These are phyloP conservation scores for Tulasnella sp. DNA, from an alignment of 768 basidiomycete species.

Conservation along the genomic window DNA sequence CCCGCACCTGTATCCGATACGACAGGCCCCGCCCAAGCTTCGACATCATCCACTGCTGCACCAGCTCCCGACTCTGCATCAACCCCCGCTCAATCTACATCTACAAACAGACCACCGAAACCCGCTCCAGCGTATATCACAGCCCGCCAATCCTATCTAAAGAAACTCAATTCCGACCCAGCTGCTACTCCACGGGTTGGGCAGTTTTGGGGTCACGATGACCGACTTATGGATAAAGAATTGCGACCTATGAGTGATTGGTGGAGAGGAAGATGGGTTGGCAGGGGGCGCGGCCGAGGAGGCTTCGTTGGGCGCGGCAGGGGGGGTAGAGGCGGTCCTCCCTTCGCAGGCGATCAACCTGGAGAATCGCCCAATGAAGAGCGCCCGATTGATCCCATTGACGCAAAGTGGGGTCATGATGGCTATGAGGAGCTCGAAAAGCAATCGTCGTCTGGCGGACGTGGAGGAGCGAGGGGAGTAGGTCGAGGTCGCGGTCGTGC, in stretches of 20 bases:
- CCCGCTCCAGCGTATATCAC: slow-evolving; percentile 48
- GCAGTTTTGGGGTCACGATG: slow-evolving; percentile 93
- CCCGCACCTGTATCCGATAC: slow-evolving; percentile 33
- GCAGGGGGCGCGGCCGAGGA: slow-evolving; percentile 54
- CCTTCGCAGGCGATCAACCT: not conserved
- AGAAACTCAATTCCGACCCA: slow-evolving; percentile 76
- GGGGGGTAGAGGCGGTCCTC: slow-evolving; percentile 1
- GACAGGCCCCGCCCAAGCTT: slow-evolving; percentile 32
- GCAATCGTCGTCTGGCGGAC: not conserved
- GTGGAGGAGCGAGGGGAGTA: not conserved
- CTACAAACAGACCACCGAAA: slow-evolving; percentile 23
- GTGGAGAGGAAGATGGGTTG: slow-evolving; percentile 81
- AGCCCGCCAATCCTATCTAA: slow-evolving; percentile 81
- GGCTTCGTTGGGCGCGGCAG: slow-evolving; percentile 13
- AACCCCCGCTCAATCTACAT: not conserved
- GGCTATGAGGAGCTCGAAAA: slow-evolving; percentile 21
- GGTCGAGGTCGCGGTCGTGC: not conserved
- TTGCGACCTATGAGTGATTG: slow-evolving; percentile 76
- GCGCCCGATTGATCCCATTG: not conserved
- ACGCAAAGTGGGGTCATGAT: slow-evolving; percentile 21
- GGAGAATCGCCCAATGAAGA: not conserved
- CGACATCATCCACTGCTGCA: slow-evolving; percentile 36
- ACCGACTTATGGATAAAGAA: slow-evolving; percentile 78
- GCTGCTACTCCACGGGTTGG: slow-evolving; percentile 88
- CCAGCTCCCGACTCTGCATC: slow-evolving; percentile 36